Conservation (phyloP, 2,329 filamentous ascomycete species). For the Venturia oleaginea region DNA sequence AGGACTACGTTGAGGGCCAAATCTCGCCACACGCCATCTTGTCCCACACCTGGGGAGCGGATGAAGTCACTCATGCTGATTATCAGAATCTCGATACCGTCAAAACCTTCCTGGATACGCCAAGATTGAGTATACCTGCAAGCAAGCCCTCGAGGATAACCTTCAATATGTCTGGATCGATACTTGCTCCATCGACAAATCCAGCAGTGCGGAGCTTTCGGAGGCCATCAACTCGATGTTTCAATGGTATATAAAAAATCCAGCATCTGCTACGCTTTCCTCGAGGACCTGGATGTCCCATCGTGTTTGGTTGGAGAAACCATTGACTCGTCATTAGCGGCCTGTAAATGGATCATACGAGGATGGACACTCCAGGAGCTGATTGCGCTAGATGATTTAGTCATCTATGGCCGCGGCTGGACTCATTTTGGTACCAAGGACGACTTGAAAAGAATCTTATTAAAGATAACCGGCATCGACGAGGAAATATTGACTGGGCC, state of each 20-base stretch:
- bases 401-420: slow-evolving; percentile 4
- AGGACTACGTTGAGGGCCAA: neutral
- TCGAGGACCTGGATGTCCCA: slow-evolving; percentile 3
- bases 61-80: neutral
- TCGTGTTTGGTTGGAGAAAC: neutral
- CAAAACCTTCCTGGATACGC: slow-evolving; percentile 11
- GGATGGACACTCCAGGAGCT: slow-evolving; percentile 14
- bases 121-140: slow-evolving; percentile 19
- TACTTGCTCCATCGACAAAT: slow-evolving; percentile 14
- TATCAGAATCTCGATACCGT: neutral
- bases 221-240: slow-evolving; percentile 15
- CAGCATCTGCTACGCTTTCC: slow-evolving; percentile 12
- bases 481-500: neutral
- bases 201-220: slow-evolving; percentile 5
- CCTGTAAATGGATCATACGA: slow-evolving; percentile 13
- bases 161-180: slow-evolving; percentile 15
- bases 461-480: neutral
- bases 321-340: neutral
- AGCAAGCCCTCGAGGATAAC: slow-evolving; percentile 17
- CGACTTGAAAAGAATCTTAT: neutral
- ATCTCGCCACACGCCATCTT: slow-evolving; percentile 10
- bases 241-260: slow-evolving; percentile 14
- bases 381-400: neutral
- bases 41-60: slow-evolving; percentile 8
- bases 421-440: neutral